Evolutionary conservation across 2,329 filamentous ascomycete species (phyloP), one percentile per base, ranked within the genome.

Genomic region (Mollisiaceae sp.): DNA sequence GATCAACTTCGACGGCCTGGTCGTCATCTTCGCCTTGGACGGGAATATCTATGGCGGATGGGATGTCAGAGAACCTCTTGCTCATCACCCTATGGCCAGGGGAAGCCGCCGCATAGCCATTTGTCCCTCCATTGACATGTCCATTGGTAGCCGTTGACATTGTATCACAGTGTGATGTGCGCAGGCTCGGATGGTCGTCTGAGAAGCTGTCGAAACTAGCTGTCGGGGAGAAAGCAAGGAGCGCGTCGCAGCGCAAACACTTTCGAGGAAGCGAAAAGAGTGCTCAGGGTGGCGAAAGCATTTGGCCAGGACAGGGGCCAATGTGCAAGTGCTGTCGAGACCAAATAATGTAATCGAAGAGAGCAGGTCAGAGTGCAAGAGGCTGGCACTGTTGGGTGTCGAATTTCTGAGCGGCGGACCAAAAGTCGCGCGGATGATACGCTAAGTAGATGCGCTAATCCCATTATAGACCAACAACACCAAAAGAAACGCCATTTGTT

Each of bases 1-100:
- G 87, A 76, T 96, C 92, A 74, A 99, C 92, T 81, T 98, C 95
- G 78, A 99, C 95, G 61, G 86, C 87, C 75, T 93, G 87, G 36
- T 78, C 77, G 70, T 89, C 87, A 72, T 89, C 87, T 73, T 88
- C 87, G 67, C 83, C 83, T 70, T 88, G 85, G 9, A 89, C 86
- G 18, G 87, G 87, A 66, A 90, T 87, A 72, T 90, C 88, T 76
- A 90, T 88, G 57, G 86, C 85, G 18, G 83, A 81, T 60, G 88
- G 87, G 67, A 90, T 88, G 70, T 89, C 85, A 66, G 85, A 84
- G 75, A 89, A 90, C 70, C 88, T 85, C 59, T 75, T 76, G 71
- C 72, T 76, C 58, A 73, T 60, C 50, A 74, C 70, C 63, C 64
- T 67, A 58, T 70, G 65, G 4, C 66, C 71, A 55, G 64, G 65